Evolutionary conservation across 1,284 basidiomycete genomes (phyloP).

Genomic region (Heterobasidion occidentale): DNA sequence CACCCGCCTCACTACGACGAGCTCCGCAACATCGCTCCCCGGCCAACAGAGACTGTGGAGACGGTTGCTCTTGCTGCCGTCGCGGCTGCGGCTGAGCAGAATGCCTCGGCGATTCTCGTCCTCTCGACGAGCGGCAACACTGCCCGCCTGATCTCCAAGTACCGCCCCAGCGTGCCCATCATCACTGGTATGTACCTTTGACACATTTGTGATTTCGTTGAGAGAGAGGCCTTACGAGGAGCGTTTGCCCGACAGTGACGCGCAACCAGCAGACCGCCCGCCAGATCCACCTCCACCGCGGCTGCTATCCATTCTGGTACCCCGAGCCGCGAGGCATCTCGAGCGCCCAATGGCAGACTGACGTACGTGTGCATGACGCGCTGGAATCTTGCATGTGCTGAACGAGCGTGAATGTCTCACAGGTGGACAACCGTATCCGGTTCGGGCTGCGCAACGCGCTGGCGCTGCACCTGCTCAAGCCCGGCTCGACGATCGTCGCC

Average conservation of each 20-base stretch:
- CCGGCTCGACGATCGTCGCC: constrained; percentile 88
- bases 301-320: constrained; percentile 98
- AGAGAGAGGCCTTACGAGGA: constrained; percentile 2
- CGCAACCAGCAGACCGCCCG: constrained; percentile 94
- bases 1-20: constrained; percentile 91
- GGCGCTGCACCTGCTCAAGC: constrained; percentile 80
- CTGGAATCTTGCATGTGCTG: not conserved
- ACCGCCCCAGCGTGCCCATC: constrained; percentile 91
- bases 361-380: constrained; percentile 49
- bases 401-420: constrained; percentile 22
- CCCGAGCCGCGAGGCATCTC: constrained; percentile 85
- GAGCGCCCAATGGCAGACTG: constrained; percentile 93
- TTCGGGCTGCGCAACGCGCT: constrained; percentile 91
- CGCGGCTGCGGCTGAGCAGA: constrained; percentile 90
- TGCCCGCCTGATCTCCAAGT: constrained; percentile 95
- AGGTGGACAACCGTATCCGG: constrained; percentile 86
- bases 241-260: constrained; percentile 55
- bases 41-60: constrained; percentile 89
- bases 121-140: constrained; percentile 97
- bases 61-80: constrained; percentile 93
- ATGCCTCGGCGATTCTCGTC: constrained; percentile 91
- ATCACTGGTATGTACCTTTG: constrained; percentile 62
- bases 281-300: constrained; percentile 95
- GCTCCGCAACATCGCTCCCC: constrained; percentile 68
- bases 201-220: constrained; percentile 4